phyloP scores from a whole-genome alignment of 2,329 filamentous ascomycete genomes.

The Alternaria postmessia region DNA sequence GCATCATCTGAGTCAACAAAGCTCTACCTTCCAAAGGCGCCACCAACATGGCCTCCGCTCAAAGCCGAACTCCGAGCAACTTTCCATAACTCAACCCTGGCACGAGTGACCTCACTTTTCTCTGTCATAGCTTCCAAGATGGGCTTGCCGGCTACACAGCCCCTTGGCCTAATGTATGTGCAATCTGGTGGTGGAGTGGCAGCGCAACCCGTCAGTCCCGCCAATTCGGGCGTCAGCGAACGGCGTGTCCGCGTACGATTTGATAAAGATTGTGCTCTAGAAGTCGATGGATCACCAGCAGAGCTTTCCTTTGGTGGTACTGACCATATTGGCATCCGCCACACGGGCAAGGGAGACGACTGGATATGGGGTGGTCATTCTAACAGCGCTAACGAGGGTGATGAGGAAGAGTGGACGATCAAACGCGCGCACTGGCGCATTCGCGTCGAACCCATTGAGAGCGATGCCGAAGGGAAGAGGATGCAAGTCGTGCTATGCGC shows the following conservation, averaged over 20 bases:
- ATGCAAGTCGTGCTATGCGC: constrained; percentile 77
- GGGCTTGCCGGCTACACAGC: constrained; percentile 67
- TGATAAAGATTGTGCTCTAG: constrained; percentile 31
- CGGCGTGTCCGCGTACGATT: constrained; percentile 65
- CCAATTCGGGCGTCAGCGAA: constrained; percentile 73
- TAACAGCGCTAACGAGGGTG: background rate
- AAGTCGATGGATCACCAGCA: constrained; percentile 34
- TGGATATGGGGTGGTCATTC: constrained; percentile 6
- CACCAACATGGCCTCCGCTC: constrained; percentile 34
- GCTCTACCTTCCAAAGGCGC: constrained; percentile 32
- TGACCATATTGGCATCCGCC: constrained; percentile 28
- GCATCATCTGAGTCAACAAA: constrained; percentile 53
- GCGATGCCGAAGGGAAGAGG: constrained; percentile 57
- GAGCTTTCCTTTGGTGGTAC: constrained; percentile 25
- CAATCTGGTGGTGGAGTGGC: constrained; percentile 65
- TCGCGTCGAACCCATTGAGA: constrained; percentile 63
- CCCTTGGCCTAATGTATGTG: constrained; percentile 72
- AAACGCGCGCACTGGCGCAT: constrained; percentile 52
- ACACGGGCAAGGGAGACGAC: background rate
- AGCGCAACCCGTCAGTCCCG: constrained; percentile 70
- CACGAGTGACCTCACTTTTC: constrained; percentile 75
- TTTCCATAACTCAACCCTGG: constrained; percentile 76
- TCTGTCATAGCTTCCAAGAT: constrained; percentile 84
- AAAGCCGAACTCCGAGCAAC: constrained; percentile 64
- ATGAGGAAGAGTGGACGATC: constrained; percentile 46